A percentile compares a stretch with the other conserved stretches of the same genome.
phyloP scores from a whole-genome alignment of 345 rosid genomes.

The Brassica cretica region DNA sequence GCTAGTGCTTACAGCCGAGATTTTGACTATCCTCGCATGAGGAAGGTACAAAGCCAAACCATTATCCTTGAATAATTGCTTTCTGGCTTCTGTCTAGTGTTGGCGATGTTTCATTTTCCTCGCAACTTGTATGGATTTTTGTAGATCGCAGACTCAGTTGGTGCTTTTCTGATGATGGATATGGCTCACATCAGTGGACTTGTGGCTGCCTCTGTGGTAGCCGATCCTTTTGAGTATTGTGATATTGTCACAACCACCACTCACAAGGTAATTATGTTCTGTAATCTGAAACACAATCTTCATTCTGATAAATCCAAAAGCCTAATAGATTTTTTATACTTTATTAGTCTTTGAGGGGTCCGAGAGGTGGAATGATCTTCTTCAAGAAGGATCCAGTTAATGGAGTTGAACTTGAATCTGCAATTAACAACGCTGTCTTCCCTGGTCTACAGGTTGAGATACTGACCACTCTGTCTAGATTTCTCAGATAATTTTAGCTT shows the following conservation, averaged over 20 bases:
- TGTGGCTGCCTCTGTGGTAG: slow-evolving; percentile 90
- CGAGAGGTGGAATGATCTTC: slow-evolving; percentile 99
- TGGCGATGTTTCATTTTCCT: slow-evolving; percentile 12
- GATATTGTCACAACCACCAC: slow-evolving; percentile 94
- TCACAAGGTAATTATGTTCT: slow-evolving; percentile 64
- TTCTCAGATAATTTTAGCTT: not conserved
- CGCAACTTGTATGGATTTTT: slow-evolving; percentile 25
- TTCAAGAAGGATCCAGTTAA: slow-evolving; percentile 74
- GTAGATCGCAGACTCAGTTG: slow-evolving; percentile 89
- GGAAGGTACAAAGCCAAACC: slow-evolving; percentile 56
- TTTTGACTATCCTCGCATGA: slow-evolving; percentile 91
- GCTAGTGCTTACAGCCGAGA: slow-evolving; percentile 97
- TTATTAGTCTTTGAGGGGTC: slow-evolving; percentile 89
- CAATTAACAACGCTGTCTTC: slow-evolving; percentile 92
- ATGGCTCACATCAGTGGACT: slow-evolving; percentile 98
- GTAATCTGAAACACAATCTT: not conserved
- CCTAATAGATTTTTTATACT: not conserved
- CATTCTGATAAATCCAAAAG: not conserved
- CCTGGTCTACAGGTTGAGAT: slow-evolving; percentile 82
- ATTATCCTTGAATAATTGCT: not conserved
- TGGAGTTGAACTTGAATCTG: slow-evolving; percentile 81
- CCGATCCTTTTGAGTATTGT: slow-evolving; percentile 82
- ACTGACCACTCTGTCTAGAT: not conserved
- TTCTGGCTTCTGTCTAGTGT: not conserved
- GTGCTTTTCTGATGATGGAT: slow-evolving; percentile 98